Conservation (phyloP, 805 yeast genomes). For the Wickerhamomyces rabaulensis region DNA sequence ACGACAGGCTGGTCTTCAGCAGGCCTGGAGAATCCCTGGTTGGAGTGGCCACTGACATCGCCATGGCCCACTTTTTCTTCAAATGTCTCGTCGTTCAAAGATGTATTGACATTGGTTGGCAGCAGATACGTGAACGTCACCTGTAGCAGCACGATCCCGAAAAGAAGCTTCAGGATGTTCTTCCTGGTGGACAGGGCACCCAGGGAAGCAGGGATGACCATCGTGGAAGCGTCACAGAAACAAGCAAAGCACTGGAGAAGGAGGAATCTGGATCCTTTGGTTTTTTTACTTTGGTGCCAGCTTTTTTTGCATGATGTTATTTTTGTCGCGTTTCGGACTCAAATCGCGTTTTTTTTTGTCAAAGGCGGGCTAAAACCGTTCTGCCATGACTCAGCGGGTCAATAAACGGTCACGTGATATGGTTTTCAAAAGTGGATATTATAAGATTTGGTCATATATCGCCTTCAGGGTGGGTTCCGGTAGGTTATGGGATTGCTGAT, state of each 20-base stretch:
- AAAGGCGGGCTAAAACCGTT: too few relatives aligned
- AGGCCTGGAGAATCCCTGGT: background rate
- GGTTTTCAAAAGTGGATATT: too few relatives aligned
- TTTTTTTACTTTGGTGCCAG: too few relatives aligned
- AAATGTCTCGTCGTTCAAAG: constrained; percentile 1
- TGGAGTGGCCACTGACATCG: background rate
- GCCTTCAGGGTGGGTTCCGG: too few relatives aligned
- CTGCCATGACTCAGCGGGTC: background rate
- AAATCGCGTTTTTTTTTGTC: too few relatives aligned
- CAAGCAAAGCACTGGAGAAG: too few relatives aligned
- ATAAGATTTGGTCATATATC: too few relatives aligned
- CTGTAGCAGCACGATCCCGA: constrained; percentile 6
- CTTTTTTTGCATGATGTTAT: too few relatives aligned
- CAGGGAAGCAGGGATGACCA: background rate
- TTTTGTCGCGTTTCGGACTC: background rate
- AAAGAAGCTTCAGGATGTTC: constrained; percentile 4
- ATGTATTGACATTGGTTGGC: constrained; percentile 3
- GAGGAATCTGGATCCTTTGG: background rate
- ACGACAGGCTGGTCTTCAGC: background rate
- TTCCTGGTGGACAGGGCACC: background rate
- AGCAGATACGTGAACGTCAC: constrained; percentile 7
- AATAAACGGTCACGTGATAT: background rate
- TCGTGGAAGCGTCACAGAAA: background rate
- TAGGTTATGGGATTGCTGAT: too few relatives aligned
- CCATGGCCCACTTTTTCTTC: constrained; percentile 2